Base-by-base conservation (phyloP, 73 alveolate species). In the Urostyla sp. region DNA sequence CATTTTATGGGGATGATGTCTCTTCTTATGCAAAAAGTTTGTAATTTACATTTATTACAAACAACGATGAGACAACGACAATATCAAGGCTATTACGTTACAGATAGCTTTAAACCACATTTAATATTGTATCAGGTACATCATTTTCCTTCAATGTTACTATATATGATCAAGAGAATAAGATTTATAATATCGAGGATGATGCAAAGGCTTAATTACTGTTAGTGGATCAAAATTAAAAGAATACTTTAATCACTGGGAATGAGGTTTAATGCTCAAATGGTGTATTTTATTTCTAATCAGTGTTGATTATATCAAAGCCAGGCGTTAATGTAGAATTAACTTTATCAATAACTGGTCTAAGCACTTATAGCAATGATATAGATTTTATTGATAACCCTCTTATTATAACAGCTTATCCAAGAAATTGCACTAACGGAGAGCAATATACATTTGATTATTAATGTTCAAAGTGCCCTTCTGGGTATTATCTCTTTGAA, bases 391-490 rank as follows among this genome's bases (percentile, higher is more conserved):
- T 50, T 50, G 16, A 10, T 13, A 13, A 20, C 20, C 63, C 63
- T 13, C 11, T 50, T 50, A 7, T 31, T 8, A 7, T 50, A 7
- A 20, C 10, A 13, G 8, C 20, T 13, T 7, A 10, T 13, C 45
- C 55, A 2, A 53, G 92, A 83, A 16, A 30, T 16, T 83, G 92
- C 69, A 52, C 45, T 18, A 31, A 60, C 16, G 92, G 92, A 26
- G 92, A 83, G 35, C 61, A 58, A 8, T 57, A 66, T 28, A 31
- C 74, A 0, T 27, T 74, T 18, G 57, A 48, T 6, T 28, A 46
- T n/a, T 30, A 56, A 11, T 78, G 89, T 34, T 27, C 18, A 0
- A 3, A 16, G 11, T 78, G 89, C 32, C 40, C 66, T 0, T 34
- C 36, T 6, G 87, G 87, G 26, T 59, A 21, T 34, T 75, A 75